Base-by-base conservation (phyloP, 768 basidiomycete genomes). In the Lactarius vividus region DNA sequence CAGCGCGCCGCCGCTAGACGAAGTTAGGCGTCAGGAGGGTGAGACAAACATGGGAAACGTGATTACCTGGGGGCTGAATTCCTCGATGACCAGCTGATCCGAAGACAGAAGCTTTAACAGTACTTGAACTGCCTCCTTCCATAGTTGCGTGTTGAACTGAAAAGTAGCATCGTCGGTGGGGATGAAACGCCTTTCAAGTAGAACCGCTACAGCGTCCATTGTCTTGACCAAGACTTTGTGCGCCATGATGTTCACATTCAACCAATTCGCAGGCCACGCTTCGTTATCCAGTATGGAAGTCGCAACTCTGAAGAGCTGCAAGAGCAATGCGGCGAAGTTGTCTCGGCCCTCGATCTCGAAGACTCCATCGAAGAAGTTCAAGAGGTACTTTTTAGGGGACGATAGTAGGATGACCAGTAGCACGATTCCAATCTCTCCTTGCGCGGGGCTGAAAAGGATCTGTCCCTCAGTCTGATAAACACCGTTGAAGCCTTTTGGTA, bases 81-180 rank as follows among this genome's bases (percentile, higher is more conserved):
- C 94, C 75, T 98, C 96, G 57, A 98, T 94, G 18, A 93, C 87
- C 20, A 98, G 82, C 64, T 95, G 93, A 56, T 96, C 92, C 4
- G 94, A 96, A 5, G 93, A 90, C 33, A 96, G 79, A 39, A 97
- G 80, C 67, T 88, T 89, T 70, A 98, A 82, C 10, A 97, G 79
- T 82, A 95, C 89, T 60, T 84, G 81, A 70, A 98, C 86, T 49
- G 85, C 87, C 54, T 91, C 89, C 60, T 80, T 84, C 96, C 96
- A 98, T 18, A 98, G 78, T 10, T 79, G 79, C 1, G 85, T 75
- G 73, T 95, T 87, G 75, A 98, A 96, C 52, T 84, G 80, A 18
- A 81, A 81, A 53, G 85, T 83, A 11, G 81, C 77, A n/a, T 85
- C 78, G 49, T 85, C 83, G 0, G 82, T 76, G 2, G 95, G 95